phyloP scores from a whole-genome alignment of 163 green algal genomes.

The Volvox carteri region DNA sequence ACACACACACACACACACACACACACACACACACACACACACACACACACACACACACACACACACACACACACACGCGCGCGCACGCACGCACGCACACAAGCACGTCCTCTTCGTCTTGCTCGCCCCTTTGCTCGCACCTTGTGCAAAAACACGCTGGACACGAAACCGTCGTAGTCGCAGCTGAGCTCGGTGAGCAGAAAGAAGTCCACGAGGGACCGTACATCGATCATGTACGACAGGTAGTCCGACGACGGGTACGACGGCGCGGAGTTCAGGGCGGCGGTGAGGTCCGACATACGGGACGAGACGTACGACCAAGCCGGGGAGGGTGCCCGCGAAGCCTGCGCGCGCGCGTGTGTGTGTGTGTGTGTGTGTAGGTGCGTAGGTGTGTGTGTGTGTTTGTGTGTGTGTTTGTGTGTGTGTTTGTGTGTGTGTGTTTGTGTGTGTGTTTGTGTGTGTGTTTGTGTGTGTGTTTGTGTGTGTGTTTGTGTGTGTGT shows the following conservation, averaged over 20 bases:
- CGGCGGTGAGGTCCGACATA: neutral
- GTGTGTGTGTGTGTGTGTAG: no score
- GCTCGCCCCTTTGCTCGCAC: neutral
- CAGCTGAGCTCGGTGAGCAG: slow-evolving; percentile 47
- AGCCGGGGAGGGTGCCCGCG: neutral
- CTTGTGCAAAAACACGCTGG: slow-evolving; percentile 43
- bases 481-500: no score
- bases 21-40: no score
- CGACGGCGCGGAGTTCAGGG: neutral
- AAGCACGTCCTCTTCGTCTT: neutral
- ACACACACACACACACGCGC: neutral
- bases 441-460: no score
- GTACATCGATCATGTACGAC: slow-evolving; percentile 13
- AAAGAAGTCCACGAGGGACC: slow-evolving; percentile 28
- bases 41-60: no score
- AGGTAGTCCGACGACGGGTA: neutral
- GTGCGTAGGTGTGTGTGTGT: no score
- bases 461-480: no score
- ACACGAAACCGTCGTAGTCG: slow-evolving; percentile 56
- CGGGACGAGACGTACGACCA: slow-evolving; percentile 28
- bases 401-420: no score
- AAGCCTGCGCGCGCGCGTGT: neutral
- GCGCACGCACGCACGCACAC: neutral
- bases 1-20: neutral
- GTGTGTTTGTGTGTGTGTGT: no score